phyloP scores from a whole-genome alignment of 352 stramenopile genomes.

The Phytopythium cucurbitacearum region DNA sequence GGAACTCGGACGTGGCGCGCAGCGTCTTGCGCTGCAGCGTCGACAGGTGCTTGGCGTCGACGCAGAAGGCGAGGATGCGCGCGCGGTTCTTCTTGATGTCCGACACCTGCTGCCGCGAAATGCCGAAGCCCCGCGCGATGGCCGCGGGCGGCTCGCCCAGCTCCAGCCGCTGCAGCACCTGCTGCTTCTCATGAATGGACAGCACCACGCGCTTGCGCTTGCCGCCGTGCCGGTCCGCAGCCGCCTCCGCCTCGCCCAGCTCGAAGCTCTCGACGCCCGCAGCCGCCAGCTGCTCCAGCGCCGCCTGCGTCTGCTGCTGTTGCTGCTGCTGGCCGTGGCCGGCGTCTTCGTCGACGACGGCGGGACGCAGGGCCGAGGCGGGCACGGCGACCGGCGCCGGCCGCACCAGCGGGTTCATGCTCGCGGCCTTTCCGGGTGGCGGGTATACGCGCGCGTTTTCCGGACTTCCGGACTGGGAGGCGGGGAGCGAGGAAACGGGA shows the following conservation, averaged over 20 bases:
- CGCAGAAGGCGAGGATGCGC: conserved; percentile 70
- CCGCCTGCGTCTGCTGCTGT: conserved; percentile 1
- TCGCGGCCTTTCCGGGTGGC: too few relatives aligned
- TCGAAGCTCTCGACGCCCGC: neutral
- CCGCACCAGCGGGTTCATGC: too few relatives aligned
- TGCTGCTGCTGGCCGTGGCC: neutral
- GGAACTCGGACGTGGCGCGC: conserved; percentile 56
- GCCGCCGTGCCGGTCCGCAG: neutral
- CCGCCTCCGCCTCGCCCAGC: neutral
- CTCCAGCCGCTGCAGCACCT: conserved; percentile 71
- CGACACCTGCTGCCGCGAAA: conserved; percentile 78
- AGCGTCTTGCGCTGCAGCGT: conserved; percentile 76
- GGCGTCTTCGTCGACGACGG: neutral
- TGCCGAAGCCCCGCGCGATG: conserved; percentile 60
- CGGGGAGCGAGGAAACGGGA: too few relatives aligned
- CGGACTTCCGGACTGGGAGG: too few relatives aligned
- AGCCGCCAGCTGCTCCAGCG: neutral
- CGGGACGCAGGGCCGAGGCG: too few relatives aligned
- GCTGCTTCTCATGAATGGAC: conserved; percentile 81
- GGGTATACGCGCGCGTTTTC: too few relatives aligned
- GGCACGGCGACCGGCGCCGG: too few relatives aligned
- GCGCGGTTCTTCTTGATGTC: conserved; percentile 87
- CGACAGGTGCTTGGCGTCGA: conserved; percentile 68
- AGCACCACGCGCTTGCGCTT: conserved; percentile 85
- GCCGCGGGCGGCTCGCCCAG: conserved; percentile 55